Conservation (phyloP, 306 rosid genomes). For the Citrullus amarus region DNA sequence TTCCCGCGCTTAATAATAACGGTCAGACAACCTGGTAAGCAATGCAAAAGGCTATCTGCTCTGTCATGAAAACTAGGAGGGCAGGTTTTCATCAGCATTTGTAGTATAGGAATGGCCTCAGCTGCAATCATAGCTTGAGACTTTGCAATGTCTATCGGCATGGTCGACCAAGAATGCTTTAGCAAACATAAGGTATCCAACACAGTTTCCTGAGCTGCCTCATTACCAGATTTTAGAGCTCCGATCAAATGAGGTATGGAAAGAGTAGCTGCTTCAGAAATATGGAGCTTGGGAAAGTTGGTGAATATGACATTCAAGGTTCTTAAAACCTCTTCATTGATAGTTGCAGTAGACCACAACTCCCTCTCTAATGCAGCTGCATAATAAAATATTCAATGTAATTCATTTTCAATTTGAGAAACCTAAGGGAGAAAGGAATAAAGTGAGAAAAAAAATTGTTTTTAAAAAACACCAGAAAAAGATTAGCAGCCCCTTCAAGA, state of each 20-base stretch:
- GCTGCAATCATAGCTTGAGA: slow-evolving; percentile 86
- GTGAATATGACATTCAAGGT: slow-evolving; percentile 74
- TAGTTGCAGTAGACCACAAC: slow-evolving; percentile 81
- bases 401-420: slow-evolving; percentile 6
- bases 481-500: neutral
- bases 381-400: slow-evolving; percentile 16
- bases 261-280: slow-evolving; percentile 87
- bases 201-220: slow-evolving; percentile 80
- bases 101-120: slow-evolving; percentile 92
- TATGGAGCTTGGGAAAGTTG: slow-evolving; percentile 89
- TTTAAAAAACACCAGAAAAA: neutral
- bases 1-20: slow-evolving; percentile 84
- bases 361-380: slow-evolving; percentile 96
- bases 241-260: slow-evolving; percentile 95
- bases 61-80: slow-evolving; percentile 97
- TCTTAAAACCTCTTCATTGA: slow-evolving; percentile 87
- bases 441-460: neutral
- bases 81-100: slow-evolving; percentile 96
- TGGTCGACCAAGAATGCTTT: slow-evolving; percentile 88
- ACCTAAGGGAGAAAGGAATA: neutral
- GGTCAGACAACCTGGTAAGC: slow-evolving; percentile 97
- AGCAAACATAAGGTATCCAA: slow-evolving; percentile 72
- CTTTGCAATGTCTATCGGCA: slow-evolving; percentile 75
- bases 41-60: slow-evolving; percentile 84
- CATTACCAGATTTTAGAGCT: slow-evolving; percentile 81